Evolutionary conservation across 768 basidiomycete genomes (phyloP), one percentile per base, ranked within the genome.

Genomic region (Baorangia bicolor): DNA sequence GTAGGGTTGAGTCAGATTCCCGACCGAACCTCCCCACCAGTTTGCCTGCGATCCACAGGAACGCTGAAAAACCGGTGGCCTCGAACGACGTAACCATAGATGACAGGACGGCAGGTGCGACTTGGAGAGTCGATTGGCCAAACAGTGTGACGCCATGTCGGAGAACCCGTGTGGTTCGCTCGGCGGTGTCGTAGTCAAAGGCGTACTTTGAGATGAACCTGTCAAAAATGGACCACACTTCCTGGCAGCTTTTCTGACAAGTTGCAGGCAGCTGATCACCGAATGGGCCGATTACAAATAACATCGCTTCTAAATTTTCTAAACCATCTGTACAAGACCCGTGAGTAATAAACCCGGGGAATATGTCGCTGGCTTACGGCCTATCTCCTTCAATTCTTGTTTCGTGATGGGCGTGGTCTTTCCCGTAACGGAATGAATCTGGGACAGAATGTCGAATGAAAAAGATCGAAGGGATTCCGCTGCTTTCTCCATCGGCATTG

Each of bases 31-130:
- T 81, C 31, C 78, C 78, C n/a, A 92, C 80, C 27, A 91, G 72
- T 73, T 98, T 98, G 41, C 93, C 90, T 30, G 85, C 87, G 55
- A 98, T 91, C 97, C 97, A 99, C 21, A 98, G 71, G 73, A 92
- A 98, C 60, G 90, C 88, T 12, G 95, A 81, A 65, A 86, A 85
- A 0, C 89, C 90, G 11, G 90, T 92, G 11, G 77, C 72, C 63
- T 92, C 90, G 66, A 98, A 99, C 8, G 82, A 80, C 9, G 79
- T 65, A 2, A 85, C 80, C 89, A 98, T 89, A 48, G 92, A 81
- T 8, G 79, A 78, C 43, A 96, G 72, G 2, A 94, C 78, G 0
- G 85, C 77, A 23, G 91, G 81, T 10, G 90, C 81, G 46, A 97
- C 77, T 5, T 85, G 74, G 42, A 89, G 77, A 10, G 85, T 81